phyloP scores from a whole-genome alignment of 257 asterid genomes.

The Penstemon eatonii region DNA sequence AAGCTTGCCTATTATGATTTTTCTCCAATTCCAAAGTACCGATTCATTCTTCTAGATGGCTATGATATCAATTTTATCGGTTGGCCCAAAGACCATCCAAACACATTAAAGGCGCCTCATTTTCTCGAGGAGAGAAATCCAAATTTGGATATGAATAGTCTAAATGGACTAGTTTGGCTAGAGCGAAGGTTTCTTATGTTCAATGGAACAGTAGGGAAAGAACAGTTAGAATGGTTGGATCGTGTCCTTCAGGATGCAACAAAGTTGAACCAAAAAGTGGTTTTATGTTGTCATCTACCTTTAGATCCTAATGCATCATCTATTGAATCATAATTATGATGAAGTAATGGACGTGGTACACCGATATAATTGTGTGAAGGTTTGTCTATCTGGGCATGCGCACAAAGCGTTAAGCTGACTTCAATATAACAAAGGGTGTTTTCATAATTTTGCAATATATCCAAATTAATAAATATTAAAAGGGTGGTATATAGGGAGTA shows the following conservation, averaged over 20 bases:
- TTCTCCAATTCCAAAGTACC: slow-evolving; percentile 69
- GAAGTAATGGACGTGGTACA: slow-evolving; percentile 93
- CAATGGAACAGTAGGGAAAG: slow-evolving; percentile 85
- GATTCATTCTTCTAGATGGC: slow-evolving; percentile 83
- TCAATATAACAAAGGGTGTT: too few relatives aligned
- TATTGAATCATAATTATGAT: slow-evolving; percentile 58
- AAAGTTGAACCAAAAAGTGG: slow-evolving; percentile 59
- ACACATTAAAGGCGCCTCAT: slow-evolving; percentile 52
- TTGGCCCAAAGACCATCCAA: slow-evolving; percentile 80
- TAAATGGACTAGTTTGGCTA: slow-evolving; percentile 68
- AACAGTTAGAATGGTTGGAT: slow-evolving; percentile 86
- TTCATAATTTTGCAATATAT: too few relatives aligned
- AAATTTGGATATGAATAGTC: slow-evolving; percentile 82
- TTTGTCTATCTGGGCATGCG: slow-evolving; percentile 80
- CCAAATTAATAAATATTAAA: too few relatives aligned
- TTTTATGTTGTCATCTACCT: slow-evolving; percentile 82
- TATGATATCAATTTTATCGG: slow-evolving; percentile 87
- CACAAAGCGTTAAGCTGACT: slow-evolving; percentile 41
- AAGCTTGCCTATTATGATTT: slow-evolving; percentile 79
- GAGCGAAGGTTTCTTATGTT: slow-evolving; percentile 86
- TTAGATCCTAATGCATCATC: slow-evolving; percentile 61
- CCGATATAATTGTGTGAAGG: slow-evolving; percentile 72
- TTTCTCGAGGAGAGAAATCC: slow-evolving; percentile 73
- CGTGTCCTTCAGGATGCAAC: slow-evolving; percentile 63
- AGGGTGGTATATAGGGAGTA: too few relatives aligned